phyloP scores from a whole-genome alignment of 495 filamentous ascomycete species.

The Pyrenopolyporus hunteri region DNA sequence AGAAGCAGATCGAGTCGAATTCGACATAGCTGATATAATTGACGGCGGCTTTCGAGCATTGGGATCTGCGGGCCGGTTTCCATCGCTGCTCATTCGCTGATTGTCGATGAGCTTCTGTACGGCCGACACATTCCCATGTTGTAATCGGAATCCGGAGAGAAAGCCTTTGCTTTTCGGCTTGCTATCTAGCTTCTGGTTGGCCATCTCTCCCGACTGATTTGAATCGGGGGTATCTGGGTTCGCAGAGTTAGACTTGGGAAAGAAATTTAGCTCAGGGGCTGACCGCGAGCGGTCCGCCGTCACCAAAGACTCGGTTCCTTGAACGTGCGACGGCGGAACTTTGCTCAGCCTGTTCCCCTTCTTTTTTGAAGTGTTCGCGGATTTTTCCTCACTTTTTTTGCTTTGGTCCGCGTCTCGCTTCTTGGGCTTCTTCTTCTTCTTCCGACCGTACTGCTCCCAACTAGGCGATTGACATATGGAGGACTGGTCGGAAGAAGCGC shows the following conservation, averaged over 20 bases:
- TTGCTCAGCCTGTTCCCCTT: constrained; percentile 48
- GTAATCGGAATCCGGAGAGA: constrained; percentile 37
- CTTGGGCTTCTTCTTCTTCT: constrained; percentile 56
- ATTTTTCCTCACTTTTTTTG: constrained; percentile 51
- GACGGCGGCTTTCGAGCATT: constrained; percentile 38
- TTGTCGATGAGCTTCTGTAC: constrained; percentile 38
- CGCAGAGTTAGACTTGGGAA: constrained; percentile 26
- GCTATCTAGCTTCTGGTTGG: constrained; percentile 17
- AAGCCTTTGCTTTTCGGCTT: constrained; percentile 41
- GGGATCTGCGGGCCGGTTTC: background rate
- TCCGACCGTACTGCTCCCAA: constrained; percentile 58
- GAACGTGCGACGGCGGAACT: constrained; percentile 34
- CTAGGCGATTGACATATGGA: constrained; percentile 64
- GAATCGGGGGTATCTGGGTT: constrained; percentile 17
- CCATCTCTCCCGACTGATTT: constrained; percentile 12
- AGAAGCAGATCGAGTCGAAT: constrained; percentile 44
- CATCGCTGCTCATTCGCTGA: constrained; percentile 21
- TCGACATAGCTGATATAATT: constrained; percentile 32
- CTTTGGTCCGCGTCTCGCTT: constrained; percentile 51
- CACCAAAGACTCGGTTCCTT: constrained; percentile 27
- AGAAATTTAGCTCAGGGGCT: constrained; percentile 33
- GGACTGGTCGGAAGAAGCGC: constrained; percentile 53
- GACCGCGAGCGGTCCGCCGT: constrained; percentile 34
- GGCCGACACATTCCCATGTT: constrained; percentile 40
- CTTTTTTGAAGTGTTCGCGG: constrained; percentile 47